A percentile compares a stretch with the other conserved stretches of the same genome.
Conservation (phyloP, 805 yeast genomes). For the Kazachstania bromeliacearum region DNA sequence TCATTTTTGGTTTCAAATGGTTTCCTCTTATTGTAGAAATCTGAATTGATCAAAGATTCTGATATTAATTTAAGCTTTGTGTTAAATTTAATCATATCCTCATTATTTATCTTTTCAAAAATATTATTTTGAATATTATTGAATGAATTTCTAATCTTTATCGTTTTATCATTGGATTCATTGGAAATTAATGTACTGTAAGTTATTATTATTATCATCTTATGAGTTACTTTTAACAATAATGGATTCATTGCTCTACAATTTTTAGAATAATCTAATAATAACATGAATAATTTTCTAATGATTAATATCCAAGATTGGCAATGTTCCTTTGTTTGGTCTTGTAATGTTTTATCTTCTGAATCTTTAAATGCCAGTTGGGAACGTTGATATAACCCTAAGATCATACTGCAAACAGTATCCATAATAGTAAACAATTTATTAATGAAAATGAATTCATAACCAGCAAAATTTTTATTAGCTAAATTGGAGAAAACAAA, state of each 20-base stretch:
- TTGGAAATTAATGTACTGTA: conserved; percentile 1
- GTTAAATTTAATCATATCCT: conserved; percentile 10
- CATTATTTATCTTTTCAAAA: conserved; percentile 13
- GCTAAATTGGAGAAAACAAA: conserved; percentile 27
- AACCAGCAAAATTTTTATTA: conserved; percentile 24
- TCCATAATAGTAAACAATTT: conserved; percentile 19
- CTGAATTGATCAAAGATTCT: conserved; percentile 25
- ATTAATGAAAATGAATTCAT: conserved; percentile 24
- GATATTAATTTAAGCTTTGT: conserved; percentile 21
- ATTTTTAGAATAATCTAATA: conserved; percentile 25
- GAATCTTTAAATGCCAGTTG: conserved; percentile 6
- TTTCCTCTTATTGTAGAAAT: conserved; percentile 20
- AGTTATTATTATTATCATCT: conserved; percentile 10
- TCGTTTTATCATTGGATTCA: neutral
- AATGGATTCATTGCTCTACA: conserved; percentile 17
- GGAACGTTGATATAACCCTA: conserved; percentile 20
- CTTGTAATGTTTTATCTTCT: neutral
- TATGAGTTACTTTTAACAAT: conserved; percentile 11
- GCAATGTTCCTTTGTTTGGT: conserved; percentile 9
- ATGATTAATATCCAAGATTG: conserved; percentile 13
- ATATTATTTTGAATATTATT: conserved; percentile 7
- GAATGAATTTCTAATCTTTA: conserved; percentile 2
- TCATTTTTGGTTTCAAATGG: conserved; percentile 11
- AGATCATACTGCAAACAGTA: conserved; percentile 18
- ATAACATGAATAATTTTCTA: conserved; percentile 21